Percentiles rank a stretch among this genome's conserved stretches.
phyloP scores from a whole-genome alignment of 2,329 filamentous ascomycete species.

The Ascochyta clinopodiicola region DNA sequence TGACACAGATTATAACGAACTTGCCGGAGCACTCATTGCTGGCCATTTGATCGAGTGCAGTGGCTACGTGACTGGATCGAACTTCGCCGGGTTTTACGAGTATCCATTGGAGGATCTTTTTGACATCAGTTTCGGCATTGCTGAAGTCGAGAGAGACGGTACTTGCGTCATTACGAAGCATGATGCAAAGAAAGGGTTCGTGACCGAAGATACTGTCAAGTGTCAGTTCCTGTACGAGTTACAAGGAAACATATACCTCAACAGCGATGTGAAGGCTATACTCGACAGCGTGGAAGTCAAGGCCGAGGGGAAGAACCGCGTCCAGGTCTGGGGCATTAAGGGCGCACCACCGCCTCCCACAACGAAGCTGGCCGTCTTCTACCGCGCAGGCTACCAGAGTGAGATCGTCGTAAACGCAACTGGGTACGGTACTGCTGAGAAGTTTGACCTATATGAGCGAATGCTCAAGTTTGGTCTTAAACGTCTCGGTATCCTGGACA shows the following conservation, averaged over 20 bases:
- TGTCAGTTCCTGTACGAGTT: constrained; percentile 56
- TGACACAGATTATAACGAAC: constrained; percentile 55
- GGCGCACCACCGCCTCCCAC: constrained; percentile 51
- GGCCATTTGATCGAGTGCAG: constrained; percentile 55
- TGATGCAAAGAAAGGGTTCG: constrained; percentile 48
- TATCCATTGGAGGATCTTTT: constrained; percentile 51
- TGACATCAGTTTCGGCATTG: constrained; percentile 58
- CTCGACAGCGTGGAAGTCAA: constrained; percentile 45
- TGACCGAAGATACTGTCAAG: constrained; percentile 44
- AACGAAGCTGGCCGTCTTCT: constrained; percentile 51
- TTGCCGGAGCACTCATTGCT: constrained; percentile 55
- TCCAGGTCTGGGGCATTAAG: constrained; percentile 48
- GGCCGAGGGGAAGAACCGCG: constrained; percentile 45
- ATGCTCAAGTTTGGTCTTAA: constrained; percentile 55
- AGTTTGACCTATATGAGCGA: constrained; percentile 58
- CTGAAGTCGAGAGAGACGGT: constrained; percentile 56
- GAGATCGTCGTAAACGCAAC: constrained; percentile 47
- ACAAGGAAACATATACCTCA: constrained; percentile 55
- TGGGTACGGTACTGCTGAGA: constrained; percentile 55
- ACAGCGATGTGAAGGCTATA: constrained; percentile 54
- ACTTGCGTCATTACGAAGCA: constrained; percentile 59
- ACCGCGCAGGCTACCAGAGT: constrained; percentile 49
- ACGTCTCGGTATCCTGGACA: constrained; percentile 45
- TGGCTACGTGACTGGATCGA: constrained; percentile 61
- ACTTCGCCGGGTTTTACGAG: constrained; percentile 61